Conservation (phyloP, 257 asterid genomes). For the Solanum neorickii region DNA sequence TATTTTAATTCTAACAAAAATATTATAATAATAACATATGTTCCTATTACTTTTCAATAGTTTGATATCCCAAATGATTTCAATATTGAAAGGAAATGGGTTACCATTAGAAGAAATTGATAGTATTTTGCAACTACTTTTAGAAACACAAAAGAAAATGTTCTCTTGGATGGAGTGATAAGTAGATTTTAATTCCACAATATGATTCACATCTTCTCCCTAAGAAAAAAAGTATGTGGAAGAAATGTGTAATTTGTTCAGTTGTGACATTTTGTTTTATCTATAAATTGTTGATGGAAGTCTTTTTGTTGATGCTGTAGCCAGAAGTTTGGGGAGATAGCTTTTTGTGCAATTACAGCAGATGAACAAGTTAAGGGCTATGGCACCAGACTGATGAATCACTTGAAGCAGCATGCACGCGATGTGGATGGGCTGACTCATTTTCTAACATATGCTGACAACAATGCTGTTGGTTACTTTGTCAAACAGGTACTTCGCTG, state of each 20-base stretch:
- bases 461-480: constrained; percentile 98
- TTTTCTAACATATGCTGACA: constrained; percentile 97
- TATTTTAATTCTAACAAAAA: background rate
- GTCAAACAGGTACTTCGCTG: constrained; percentile 68
- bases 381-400: constrained; percentile 97
- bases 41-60: background rate
- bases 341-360: constrained; percentile 93
- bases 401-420: constrained; percentile 93
- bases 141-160: background rate
- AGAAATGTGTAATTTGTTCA: background rate
- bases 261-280: background rate
- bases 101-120: background rate
- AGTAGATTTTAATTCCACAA: background rate
- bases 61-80: background rate
- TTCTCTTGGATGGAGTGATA: background rate
- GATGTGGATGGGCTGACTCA: constrained; percentile 92
- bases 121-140: background rate
- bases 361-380: constrained; percentile 99
- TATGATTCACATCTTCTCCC: background rate
- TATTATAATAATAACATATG: background rate
- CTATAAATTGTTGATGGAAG: background rate
- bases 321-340: constrained; percentile 98
- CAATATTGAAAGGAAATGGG: background rate
- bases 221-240: background rate
- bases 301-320: constrained; percentile 24